These are phyloP conservation scores for Neofusicoccum sp. DNA, from an alignment of 2,329 filamentous ascomycete species.

Conservation along the genomic window DNA sequence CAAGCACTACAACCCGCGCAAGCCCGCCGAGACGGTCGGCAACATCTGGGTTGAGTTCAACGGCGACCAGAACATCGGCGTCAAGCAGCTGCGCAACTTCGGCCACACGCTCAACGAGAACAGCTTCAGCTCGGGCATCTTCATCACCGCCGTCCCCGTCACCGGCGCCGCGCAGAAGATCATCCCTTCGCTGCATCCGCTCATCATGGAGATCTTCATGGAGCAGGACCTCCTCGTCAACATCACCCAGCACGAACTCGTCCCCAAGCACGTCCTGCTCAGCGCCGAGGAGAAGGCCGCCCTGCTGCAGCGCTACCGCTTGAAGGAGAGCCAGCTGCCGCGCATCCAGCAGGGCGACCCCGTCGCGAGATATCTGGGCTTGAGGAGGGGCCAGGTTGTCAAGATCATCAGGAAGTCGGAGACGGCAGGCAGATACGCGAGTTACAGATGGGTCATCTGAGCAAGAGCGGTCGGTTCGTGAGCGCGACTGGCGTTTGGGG, in stretches of 20 bases:
- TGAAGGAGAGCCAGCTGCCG: slow-evolving; percentile 97
- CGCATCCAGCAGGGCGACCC: slow-evolving; percentile 89
- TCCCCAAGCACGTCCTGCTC: slow-evolving; percentile 88
- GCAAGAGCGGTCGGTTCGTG: not conserved
- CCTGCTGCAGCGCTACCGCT: slow-evolving; percentile 80
- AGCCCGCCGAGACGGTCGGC: slow-evolving; percentile 72
- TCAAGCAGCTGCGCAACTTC: slow-evolving; percentile 89
- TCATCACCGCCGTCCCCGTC: slow-evolving; percentile 79
- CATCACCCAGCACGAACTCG: slow-evolving; percentile 95
- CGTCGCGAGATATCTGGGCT: slow-evolving; percentile 84
- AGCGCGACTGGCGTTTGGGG: slow-evolving; percentile 16
- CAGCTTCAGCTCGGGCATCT: slow-evolving; percentile 85
- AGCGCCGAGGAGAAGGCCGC: slow-evolving; percentile 86
- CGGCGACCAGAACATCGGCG: slow-evolving; percentile 73
- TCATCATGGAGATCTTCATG: slow-evolving; percentile 89
- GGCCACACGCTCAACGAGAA: slow-evolving; percentile 76
- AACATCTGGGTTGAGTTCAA: slow-evolving; percentile 94
- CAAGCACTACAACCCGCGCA: slow-evolving; percentile 75
- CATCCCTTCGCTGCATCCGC: slow-evolving; percentile 72
- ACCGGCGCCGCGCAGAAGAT: slow-evolving; percentile 86
- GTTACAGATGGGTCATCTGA: slow-evolving; percentile 70
- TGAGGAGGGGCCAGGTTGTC: slow-evolving; percentile 89
- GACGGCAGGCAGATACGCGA: slow-evolving; percentile 93
- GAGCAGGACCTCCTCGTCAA: slow-evolving; percentile 96
- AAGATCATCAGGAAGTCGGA: slow-evolving; percentile 97